phyloP scores from a whole-genome alignment of 176 grass and related monocot species.

The Aegilops sharonensis region DNA sequence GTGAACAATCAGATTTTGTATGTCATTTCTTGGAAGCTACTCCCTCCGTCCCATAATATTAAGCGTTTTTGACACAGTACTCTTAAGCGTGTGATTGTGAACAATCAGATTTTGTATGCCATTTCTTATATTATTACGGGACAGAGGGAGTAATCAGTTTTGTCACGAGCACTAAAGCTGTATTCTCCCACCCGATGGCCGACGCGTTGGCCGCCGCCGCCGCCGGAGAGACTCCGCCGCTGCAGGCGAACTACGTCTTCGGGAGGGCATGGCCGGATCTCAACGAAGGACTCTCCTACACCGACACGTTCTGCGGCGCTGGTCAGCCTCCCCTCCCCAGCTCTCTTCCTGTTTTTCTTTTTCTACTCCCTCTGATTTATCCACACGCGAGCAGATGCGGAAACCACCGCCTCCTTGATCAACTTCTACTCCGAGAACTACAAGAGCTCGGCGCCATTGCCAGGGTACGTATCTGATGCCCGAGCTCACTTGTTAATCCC shows the following conservation, averaged over 20 bases:
- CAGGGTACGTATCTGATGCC: conserved; percentile 42
- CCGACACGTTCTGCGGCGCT: conserved; percentile 54
- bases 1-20: background rate
- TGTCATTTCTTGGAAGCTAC: background rate
- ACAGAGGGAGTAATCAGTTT: background rate
- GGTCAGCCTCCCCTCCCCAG: conserved; percentile 22
- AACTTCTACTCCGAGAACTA: conserved; percentile 72
- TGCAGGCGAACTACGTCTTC: conserved; percentile 47
- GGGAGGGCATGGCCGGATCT: conserved; percentile 75
- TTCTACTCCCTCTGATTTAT: conserved; percentile 17
- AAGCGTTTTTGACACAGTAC: no score
- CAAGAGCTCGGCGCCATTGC: conserved; percentile 78
- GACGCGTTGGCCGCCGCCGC: conserved; percentile 18
- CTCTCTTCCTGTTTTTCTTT: background rate
- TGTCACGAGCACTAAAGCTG: background rate
- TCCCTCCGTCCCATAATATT: no score
- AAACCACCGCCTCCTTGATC: conserved; percentile 43
- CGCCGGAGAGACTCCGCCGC: conserved; percentile 15
- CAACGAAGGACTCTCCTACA: conserved; percentile 84
- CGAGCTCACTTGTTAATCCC: background rate
- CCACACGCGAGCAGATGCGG: conserved; percentile 24
- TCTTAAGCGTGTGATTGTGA: no score
- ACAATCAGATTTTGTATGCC: no score
- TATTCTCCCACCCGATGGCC: background rate
- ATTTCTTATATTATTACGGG: no score